These are phyloP conservation scores for Pterula multifida DNA, from an alignment of 1,284 basidiomycete species.

Conservation along the genomic window DNA sequence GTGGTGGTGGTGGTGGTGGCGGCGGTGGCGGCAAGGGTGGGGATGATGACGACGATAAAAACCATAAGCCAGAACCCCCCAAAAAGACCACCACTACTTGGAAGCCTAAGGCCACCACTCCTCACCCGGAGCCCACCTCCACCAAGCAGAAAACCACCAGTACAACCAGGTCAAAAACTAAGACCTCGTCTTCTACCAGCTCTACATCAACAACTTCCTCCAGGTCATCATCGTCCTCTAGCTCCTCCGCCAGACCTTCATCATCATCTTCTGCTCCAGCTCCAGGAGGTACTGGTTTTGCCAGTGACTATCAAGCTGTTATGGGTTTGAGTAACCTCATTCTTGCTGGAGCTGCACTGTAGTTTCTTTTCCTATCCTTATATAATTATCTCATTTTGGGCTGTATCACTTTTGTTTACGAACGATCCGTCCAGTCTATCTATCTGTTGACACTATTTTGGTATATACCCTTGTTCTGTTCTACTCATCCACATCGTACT, in stretches of 20 bases:
- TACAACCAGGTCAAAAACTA: neutral
- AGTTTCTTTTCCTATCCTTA: neutral
- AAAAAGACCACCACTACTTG: neutral
- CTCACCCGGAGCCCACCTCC: neutral
- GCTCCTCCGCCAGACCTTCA: neutral
- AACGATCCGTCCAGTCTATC: too few species aligned
- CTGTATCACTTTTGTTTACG: neutral
- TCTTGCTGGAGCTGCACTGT: neutral
- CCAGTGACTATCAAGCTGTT: slow-evolving; percentile 12
- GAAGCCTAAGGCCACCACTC: neutral
- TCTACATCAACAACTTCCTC: neutral
- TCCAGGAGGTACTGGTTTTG: slow-evolving; percentile 7
- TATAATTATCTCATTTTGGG: neutral
- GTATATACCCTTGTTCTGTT: neutral
- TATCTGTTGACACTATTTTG: neutral
- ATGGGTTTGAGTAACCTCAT: neutral
- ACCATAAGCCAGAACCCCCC: slow-evolving; percentile 6
- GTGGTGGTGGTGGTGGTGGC: slow-evolving; percentile 8
- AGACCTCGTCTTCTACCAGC: neutral
- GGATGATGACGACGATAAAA: slow-evolving; percentile 7
- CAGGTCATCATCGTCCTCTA: neutral
- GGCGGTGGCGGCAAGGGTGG: too few species aligned
- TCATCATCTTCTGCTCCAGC: neutral
- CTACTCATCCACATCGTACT: neutral
- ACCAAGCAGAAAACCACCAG: neutral